phyloP scores from a whole-genome alignment of 2,329 filamentous ascomycete genomes.

The Achaetomium macrosporum region DNA sequence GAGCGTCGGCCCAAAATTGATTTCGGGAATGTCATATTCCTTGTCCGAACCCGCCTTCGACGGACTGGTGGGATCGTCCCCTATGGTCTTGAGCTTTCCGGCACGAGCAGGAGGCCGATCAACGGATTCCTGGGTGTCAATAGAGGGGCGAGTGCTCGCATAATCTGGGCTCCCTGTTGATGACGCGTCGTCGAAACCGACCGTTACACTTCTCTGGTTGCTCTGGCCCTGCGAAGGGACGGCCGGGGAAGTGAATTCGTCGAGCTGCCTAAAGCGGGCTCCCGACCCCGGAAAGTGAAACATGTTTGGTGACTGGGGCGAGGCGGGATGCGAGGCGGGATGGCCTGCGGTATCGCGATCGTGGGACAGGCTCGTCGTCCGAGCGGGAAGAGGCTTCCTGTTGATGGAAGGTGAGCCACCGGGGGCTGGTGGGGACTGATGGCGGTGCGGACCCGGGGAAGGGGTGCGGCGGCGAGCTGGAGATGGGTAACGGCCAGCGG shows the following conservation, averaged over 20 bases:
- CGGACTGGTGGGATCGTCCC: constrained; percentile 36
- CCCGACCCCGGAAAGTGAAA: neutral
- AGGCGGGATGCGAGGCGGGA: constrained; percentile 21
- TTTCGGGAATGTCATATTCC: constrained; percentile 57
- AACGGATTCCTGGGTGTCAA: constrained; percentile 44
- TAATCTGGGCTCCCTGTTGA: constrained; percentile 69
- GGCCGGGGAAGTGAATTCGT: constrained; percentile 2
- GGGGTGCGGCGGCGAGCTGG: constrained; percentile 24
- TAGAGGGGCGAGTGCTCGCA: constrained; percentile 60
- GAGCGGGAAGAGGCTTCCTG: constrained; percentile 29
- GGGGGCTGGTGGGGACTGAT: constrained; percentile 16
- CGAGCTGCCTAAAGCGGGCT: neutral
- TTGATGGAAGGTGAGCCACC: constrained; percentile 26
- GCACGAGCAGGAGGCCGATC: constrained; percentile 60
- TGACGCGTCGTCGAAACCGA: constrained; percentile 56
- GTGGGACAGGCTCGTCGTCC: constrained; percentile 24
- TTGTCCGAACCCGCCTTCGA: constrained; percentile 20
- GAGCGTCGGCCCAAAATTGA: constrained; percentile 83
- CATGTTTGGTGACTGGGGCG: constrained; percentile 14
- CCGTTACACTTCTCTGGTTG: constrained; percentile 36
- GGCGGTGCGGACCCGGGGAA: constrained; percentile 15
- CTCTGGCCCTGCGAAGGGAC: constrained; percentile 28
- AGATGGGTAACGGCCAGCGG: constrained; percentile 11
- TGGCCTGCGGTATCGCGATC: constrained; percentile 15
- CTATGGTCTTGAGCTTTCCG: constrained; percentile 75